Percentiles rank a stretch among this genome's conserved stretches.
Conservation (phyloP, 768 basidiomycete species). For the Suillus americanus region DNA sequence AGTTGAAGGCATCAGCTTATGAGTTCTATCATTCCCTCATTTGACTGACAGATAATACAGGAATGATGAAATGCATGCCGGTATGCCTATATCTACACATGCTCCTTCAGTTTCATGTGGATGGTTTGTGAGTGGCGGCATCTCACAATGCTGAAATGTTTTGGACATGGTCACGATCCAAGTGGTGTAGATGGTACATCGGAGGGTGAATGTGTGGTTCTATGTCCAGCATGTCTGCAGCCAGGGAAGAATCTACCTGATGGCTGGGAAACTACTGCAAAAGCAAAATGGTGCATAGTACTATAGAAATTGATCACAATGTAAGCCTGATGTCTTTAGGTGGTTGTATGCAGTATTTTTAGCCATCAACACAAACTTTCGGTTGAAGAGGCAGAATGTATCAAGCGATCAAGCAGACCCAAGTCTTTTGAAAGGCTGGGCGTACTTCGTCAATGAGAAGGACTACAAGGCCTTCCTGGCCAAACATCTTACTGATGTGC, state of each 20-base stretch:
- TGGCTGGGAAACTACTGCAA: neutral
- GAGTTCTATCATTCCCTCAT: neutral
- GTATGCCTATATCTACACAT: too few species aligned
- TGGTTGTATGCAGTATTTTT: conserved; percentile 9
- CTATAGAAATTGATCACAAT: too few species aligned
- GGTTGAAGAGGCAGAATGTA: conserved; percentile 3
- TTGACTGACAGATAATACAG: neutral
- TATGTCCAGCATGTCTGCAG: conserved; percentile 5
- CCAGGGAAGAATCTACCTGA: conserved; percentile 9
- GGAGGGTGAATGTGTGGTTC: conserved; percentile 19
- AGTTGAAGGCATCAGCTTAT: neutral
- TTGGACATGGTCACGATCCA: conserved; percentile 20
- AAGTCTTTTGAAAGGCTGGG: conserved; percentile 5
- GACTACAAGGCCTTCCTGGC: conserved; percentile 8
- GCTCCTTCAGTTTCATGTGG: neutral
- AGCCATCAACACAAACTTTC: conserved; percentile 13
- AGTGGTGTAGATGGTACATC: conserved; percentile 19
- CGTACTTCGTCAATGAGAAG: conserved; percentile 10
- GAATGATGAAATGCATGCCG: too few species aligned
- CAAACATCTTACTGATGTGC: neutral
- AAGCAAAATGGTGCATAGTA: neutral
- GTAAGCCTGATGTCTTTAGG: neutral
- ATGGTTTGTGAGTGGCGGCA: conserved; percentile 11
- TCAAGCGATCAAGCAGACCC: conserved; percentile 11
- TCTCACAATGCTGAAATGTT: conserved; percentile 12